Evolutionary conservation across 192 early-diverging fungal species (phyloP).

Genomic region (Backusella morwellensis): DNA sequence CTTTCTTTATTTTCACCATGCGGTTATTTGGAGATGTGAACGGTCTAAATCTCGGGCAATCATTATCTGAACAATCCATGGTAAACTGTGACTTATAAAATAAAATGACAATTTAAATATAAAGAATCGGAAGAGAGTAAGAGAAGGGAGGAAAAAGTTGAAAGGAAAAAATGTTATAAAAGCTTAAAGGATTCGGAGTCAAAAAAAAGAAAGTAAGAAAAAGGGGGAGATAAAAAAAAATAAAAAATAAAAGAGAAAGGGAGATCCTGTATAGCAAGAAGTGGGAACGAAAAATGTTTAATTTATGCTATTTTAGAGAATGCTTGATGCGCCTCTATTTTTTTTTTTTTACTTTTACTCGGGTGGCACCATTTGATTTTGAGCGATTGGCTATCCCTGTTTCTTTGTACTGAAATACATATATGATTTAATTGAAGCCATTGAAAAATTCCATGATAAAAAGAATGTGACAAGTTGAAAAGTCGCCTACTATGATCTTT

Average conservation of each 20-base stretch:
- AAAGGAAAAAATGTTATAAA: background rate
- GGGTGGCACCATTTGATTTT: background rate
- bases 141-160: background rate
- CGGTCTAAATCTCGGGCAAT: constrained; percentile 36
- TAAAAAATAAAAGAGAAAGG: background rate
- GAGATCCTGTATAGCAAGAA: background rate
- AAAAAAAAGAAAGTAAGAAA: background rate
- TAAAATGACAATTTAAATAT: background rate
- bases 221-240: background rate
- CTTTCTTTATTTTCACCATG: constrained; percentile 39
- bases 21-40: constrained; percentile 25
- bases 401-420: background rate
- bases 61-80: constrained; percentile 21
- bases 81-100: background rate
- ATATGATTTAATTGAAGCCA: constrained; percentile 7
- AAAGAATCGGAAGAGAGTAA: background rate
- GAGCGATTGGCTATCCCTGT: background rate
- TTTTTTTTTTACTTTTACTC: background rate
- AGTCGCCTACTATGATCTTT: constrained; percentile 1
- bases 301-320: constrained; percentile 6
- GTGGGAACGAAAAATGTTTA: constrained; percentile 9
- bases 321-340: no score
- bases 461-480: constrained; percentile 9
- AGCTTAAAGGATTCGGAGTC: background rate
- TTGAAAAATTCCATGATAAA: constrained; percentile 1